These are phyloP conservation scores for Hirsutella rhossiliensis DNA, from an alignment of 2,329 filamentous ascomycete species.

Conservation along the genomic window DNA sequence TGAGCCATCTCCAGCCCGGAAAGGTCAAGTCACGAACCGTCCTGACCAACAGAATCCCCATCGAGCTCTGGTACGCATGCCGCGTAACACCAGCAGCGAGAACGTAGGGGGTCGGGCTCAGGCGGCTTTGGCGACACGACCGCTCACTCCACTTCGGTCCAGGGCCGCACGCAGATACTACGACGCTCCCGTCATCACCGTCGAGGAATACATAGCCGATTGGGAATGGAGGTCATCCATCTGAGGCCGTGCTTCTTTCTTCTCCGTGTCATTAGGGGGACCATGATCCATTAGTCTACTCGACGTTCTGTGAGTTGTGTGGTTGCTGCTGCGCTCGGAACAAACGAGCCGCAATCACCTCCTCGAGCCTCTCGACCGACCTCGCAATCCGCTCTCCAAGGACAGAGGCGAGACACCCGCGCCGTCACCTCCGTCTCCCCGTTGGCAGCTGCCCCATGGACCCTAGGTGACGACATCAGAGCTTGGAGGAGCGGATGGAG, in stretches of 20 bases:
- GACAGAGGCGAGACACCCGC: not conserved
- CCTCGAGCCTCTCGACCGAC: not conserved
- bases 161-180: conserved; percentile 10
- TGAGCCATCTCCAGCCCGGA: conserved; percentile 12
- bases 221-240: conserved; percentile 5
- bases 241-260: not conserved
- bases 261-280: not conserved
- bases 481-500: conserved; percentile 8
- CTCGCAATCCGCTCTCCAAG: not conserved
- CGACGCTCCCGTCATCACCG: conserved; percentile 17
- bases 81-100: not conserved
- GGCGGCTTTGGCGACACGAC: not conserved
- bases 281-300: not conserved
- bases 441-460: conserved; percentile 2
- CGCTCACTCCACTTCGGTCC: conserved; percentile 9
- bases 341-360: not conserved
- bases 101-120: not conserved
- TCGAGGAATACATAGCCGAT: conserved; percentile 11
- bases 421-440: conserved; percentile 1
- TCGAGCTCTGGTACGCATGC: conserved; percentile 1
- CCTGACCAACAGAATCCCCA: conserved; percentile 5
- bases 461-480: conserved; percentile 16
- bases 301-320: not conserved
- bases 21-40: conserved; percentile 8
- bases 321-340: not conserved